A percentile compares a stretch with the other conserved stretches of the same genome.
Evolutionary conservation across 805 yeast genomes (phyloP).

Genomic region (Teunomyces cretensis): DNA sequence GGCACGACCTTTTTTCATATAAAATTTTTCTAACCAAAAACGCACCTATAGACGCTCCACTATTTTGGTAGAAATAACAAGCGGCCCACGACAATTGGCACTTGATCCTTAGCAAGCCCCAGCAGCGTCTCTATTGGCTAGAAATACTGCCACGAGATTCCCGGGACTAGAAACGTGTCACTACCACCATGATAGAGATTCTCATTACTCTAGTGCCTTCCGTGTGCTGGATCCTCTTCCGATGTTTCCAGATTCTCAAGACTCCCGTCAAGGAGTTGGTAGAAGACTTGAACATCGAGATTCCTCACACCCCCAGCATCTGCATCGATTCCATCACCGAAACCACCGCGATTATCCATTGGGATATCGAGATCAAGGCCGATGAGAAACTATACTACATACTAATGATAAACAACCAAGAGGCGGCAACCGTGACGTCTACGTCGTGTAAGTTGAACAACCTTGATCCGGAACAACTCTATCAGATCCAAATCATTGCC

Average conservation of each 20-base stretch:
- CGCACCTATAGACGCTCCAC: background rate
- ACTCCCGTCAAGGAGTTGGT: conserved; percentile 50
- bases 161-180: background rate
- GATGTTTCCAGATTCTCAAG: conserved; percentile 34
- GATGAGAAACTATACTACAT: conserved; percentile 35
- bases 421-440: conserved; percentile 35
- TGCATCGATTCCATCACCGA: conserved; percentile 55
- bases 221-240: conserved; percentile 38
- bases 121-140: background rate
- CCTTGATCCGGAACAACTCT: conserved; percentile 24
- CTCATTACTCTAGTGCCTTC: conserved; percentile 31
- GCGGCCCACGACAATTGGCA: background rate
- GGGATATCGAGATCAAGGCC: conserved; percentile 44
- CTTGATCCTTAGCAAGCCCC: background rate
- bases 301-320: conserved; percentile 55
- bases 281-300: conserved; percentile 47
- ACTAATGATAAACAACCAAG: conserved; percentile 33
- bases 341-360: conserved; percentile 49
- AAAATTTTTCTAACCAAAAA: background rate
- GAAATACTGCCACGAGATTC: background rate
- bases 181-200: conserved; percentile 19
- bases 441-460: conserved; percentile 35
- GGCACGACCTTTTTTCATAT: background rate
- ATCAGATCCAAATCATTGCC: conserved; percentile 38
- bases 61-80: background rate